Conservation (phyloP, 169 alveolate species). For the Amoebophrya sp. region DNA sequence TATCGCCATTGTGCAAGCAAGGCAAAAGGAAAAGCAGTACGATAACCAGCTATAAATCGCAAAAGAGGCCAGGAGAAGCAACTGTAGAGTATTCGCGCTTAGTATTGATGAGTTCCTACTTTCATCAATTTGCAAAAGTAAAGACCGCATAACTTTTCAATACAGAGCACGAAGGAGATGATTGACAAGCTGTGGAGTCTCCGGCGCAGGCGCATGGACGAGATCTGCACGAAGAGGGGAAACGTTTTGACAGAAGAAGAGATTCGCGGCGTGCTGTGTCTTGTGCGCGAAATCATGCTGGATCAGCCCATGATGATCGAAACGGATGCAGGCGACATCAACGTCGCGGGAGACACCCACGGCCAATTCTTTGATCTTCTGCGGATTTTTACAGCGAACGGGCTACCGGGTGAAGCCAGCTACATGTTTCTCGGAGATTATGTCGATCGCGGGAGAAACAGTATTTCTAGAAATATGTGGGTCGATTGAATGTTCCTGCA, state of each 20-base stretch:
- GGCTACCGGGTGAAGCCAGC: constrained; percentile 59
- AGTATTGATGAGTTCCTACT: no score
- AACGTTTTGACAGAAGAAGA: neutral
- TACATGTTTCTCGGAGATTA: constrained; percentile 64
- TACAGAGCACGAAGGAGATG: no score
- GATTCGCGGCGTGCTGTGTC: neutral
- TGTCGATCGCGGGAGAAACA: constrained; percentile 68
- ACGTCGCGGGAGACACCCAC: constrained; percentile 64
- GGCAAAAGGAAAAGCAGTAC: no score
- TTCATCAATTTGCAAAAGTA: no score
- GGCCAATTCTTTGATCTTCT: constrained; percentile 67
- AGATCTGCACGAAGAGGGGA: neutral
- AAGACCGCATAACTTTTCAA: no score
- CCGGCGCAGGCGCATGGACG: neutral
- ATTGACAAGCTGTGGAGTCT: neutral
- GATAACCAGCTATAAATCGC: no score
- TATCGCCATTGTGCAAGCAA: no score
- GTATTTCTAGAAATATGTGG: neutral
- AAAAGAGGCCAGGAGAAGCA: no score
- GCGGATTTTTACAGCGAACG: constrained; percentile 63
- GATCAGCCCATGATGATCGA: constrained; percentile 1
- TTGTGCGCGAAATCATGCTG: neutral
- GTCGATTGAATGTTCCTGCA: no score
- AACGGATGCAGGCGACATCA: neutral
- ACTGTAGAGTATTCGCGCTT: no score